Conservation (phyloP, 2,329 filamentous ascomycete species). For the Albifimbria verrucaria region DNA sequence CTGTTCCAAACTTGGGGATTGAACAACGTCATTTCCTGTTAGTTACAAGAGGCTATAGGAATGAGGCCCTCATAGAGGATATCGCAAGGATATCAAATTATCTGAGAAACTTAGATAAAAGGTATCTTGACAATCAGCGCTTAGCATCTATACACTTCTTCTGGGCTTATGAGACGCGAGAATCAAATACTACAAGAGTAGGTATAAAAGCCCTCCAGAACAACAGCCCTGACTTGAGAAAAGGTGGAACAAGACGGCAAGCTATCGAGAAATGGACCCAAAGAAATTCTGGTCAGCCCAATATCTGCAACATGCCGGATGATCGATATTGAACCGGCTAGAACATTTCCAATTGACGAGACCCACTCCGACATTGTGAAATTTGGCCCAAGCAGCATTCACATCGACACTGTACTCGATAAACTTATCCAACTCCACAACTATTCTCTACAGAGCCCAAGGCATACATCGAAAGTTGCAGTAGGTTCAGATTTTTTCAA, state of each 20-base stretch:
- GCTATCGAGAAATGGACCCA: not conserved
- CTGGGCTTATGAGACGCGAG: not conserved
- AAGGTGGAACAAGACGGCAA: not conserved
- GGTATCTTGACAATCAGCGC: not conserved
- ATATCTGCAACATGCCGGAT: not conserved
- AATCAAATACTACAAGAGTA: not conserved
- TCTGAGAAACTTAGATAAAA: not conserved
- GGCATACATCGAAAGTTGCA: no score
- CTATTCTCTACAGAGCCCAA: no score
- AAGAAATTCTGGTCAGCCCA: not conserved
- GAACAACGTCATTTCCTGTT: not conserved
- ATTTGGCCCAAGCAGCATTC: not conserved
- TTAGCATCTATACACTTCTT: not conserved
- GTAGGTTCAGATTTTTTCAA: no score
- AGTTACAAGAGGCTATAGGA: not conserved
- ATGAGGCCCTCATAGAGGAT: not conserved
- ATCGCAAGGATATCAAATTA: not conserved
- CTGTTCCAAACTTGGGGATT: not conserved
- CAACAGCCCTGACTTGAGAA: not conserved
- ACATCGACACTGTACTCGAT: no score
- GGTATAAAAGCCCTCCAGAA: not conserved
- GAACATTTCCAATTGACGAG: not conserved
- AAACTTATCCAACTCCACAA: no score
- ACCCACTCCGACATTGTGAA: conserved; percentile 1
- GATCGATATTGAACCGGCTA: not conserved